phyloP scores from a whole-genome alignment of 352 stramenopile genomes.

The Pythium aquatile region DNA sequence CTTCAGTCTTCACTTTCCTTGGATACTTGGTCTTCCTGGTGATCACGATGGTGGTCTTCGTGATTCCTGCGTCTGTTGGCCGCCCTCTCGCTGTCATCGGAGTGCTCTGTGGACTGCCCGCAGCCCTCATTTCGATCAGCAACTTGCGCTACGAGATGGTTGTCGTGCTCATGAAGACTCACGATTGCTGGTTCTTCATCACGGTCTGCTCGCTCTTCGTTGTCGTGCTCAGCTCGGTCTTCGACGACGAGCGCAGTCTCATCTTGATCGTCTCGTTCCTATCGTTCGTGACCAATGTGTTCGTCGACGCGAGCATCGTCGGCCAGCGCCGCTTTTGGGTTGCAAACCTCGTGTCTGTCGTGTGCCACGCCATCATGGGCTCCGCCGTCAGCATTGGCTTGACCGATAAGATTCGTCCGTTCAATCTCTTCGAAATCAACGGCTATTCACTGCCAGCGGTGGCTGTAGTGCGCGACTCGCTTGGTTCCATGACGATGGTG shows the following conservation, averaged over 20 bases:
- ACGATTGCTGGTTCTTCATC: conserved; percentile 23
- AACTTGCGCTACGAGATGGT: conserved; percentile 25
- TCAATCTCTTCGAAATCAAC: conserved; percentile 17
- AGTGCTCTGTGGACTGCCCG: not conserved
- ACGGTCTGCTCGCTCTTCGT: conserved; percentile 9
- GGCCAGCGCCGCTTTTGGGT: conserved; percentile 11
- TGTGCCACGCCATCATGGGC: conserved; percentile 7
- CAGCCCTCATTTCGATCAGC: conserved; percentile 2
- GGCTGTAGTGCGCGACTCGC: conserved; percentile 9
- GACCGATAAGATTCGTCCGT: conserved; percentile 9
- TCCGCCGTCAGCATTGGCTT: not conserved
- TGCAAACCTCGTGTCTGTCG: conserved; percentile 6
- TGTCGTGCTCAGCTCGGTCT: conserved; percentile 8
- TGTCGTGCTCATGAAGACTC: conserved; percentile 14
- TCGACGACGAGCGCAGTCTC: conserved; percentile 1
- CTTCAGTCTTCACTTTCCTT: not conserved
- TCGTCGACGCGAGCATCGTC: conserved; percentile 23
- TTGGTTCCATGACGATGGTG: conserved; percentile 13
- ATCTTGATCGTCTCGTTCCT: conserved; percentile 3
- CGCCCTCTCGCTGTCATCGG: not conserved
- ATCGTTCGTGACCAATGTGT: conserved; percentile 7
- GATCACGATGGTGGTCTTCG: conserved; percentile 2
- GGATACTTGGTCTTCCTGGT: conserved; percentile 1
- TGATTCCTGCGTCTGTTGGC: conserved; percentile 3
- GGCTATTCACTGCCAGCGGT: conserved; percentile 12